A percentile compares a stretch with the other conserved stretches of the same genome.
phyloP scores from a whole-genome alignment of 352 stramenopile species.

The Phytophthora sp. region DNA sequence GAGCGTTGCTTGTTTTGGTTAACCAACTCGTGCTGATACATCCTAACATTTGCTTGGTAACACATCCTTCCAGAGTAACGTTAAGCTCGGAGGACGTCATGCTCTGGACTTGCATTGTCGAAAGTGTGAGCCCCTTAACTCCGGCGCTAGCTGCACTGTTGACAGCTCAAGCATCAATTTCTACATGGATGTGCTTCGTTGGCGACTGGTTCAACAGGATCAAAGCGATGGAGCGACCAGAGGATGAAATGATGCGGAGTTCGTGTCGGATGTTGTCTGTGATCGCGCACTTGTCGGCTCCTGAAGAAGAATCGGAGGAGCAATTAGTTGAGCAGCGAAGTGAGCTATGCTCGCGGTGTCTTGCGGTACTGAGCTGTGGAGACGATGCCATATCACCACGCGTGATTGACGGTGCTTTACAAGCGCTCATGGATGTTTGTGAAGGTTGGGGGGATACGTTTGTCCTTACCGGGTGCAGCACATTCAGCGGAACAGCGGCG shows the following conservation, averaged over 20 bases:
- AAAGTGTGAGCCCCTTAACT: constrained; percentile 30
- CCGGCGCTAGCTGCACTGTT: constrained; percentile 23
- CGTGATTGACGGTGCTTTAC: constrained; percentile 32
- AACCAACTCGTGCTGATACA: constrained; percentile 30
- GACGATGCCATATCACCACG: constrained; percentile 8
- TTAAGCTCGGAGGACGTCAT: constrained; percentile 30
- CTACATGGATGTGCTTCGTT: constrained; percentile 32
- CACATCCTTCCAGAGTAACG: not conserved
- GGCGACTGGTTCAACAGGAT: constrained; percentile 29
- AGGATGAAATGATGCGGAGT: constrained; percentile 26
- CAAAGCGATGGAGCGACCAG: constrained; percentile 1
- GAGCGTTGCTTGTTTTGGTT: constrained; percentile 28
- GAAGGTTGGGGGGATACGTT: constrained; percentile 39
- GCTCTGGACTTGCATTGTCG: constrained; percentile 44
- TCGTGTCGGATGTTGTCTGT: constrained; percentile 38
- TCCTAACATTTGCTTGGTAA: constrained; percentile 9
- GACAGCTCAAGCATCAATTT: constrained; percentile 17
- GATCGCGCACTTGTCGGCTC: constrained; percentile 9
- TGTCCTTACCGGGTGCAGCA: constrained; percentile 36
- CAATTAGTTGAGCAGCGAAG: constrained; percentile 6
- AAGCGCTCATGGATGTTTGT: constrained; percentile 37
- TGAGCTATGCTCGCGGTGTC: constrained; percentile 25
- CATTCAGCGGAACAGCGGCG: constrained; percentile 17
- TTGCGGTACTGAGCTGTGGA: constrained; percentile 21
- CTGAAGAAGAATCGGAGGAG: constrained; percentile 13